Base-by-base conservation (phyloP, 164 flowering plant genomes). In the Nelumbo lutea region DNA sequence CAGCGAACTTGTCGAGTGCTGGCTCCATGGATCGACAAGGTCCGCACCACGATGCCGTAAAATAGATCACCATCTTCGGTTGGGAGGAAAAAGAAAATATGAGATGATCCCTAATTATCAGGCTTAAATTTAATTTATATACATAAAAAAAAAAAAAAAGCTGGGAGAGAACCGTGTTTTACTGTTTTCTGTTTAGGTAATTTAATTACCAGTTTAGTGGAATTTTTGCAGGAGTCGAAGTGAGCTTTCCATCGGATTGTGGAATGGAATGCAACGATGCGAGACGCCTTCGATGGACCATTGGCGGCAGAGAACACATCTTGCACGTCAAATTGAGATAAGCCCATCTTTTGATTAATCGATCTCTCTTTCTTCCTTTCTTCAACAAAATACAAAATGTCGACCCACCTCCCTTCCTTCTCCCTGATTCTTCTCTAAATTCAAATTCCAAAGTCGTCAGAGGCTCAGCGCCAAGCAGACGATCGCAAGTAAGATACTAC, bases 41-140 rank as follows among this genome's bases (percentile, higher is more conserved):
- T 2, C 94, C 94, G 59, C 97, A 93, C 98, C 96, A 93, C 0
- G 88, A 58, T 2, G 94, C 97, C 3, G 89, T 61, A 76, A 93
- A 93, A 74, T 93, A 91, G 3, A 93, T 84, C 71, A 82, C 88
- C 74, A 82, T 70, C 87, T 83, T 52, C 46, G 59, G 27, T 27
- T 5, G 41, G 9, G 14, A 6, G 40, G 47, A 65, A 41, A 58
- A 15, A 27, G 27, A 27, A 27, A 27, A 27, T 27, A 27, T 27
- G 27, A 27, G 27, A 27, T 27, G 27, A 27, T 27, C 27, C 27
- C 27, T 27, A 27, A 27, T 27, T 27, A 27, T 27, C 27, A 27
- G 27, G 27, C 27, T 27, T 27, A 27, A 27, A 27, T 27, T 27
- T 27, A 27, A 27, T 27, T 27, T 27, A 27, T 27, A 27, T 27